Evolutionary conservation across 805 yeast species (phyloP), one percentile per base, ranked within the genome.

Genomic region (Yarrowia bubula): DNA sequence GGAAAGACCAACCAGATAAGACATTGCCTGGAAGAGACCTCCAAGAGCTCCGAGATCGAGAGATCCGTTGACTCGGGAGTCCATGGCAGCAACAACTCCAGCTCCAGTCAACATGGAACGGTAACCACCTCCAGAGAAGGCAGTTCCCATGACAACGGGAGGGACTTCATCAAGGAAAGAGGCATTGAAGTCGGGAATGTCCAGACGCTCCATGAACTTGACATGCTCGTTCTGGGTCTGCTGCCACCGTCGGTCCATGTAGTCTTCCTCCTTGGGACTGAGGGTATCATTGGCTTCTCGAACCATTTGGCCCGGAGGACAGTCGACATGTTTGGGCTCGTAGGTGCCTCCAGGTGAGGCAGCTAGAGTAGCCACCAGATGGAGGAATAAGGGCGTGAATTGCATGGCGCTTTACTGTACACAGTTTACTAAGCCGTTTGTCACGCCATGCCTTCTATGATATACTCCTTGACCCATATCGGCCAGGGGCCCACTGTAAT

Each of bases 41-140:
- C 58, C 58, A 0, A 51, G 58, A 8, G 58, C 58, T 18, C 67
- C 65, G 35, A 77, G 72, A 18, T 74, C 77, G 1, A 84, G 78
- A 5, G 88, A 87, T 11, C 74, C 75, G 2, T 78, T 78, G 1
- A 92, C 86, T 68, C 95, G 78, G 69, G 83, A 83, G 73, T 90
- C 96, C 66, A 88, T 76, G 1, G 93, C 96, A 1, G 92, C 78
- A 11, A 90, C 75, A 71, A 84, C 84, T 39, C 96, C 96, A 4
- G 95, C 96, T 2, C 96, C 96, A 66, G 80, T 76, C 50, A 90
- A 75, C 90, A 91, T 89, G 35, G 96, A 93, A 67, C 97, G 80
- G 73, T 89, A 92, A 4, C 98, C 98, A 70, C 98, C 98, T 48
- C 97, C 97, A 17, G 90, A 84, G 69, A 86, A 85, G 8, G 91